A percentile compares a stretch with the other conserved stretches of the same genome.
Conservation (phyloP, 2,329 filamentous ascomycete genomes). For the Beauveria australis region DNA sequence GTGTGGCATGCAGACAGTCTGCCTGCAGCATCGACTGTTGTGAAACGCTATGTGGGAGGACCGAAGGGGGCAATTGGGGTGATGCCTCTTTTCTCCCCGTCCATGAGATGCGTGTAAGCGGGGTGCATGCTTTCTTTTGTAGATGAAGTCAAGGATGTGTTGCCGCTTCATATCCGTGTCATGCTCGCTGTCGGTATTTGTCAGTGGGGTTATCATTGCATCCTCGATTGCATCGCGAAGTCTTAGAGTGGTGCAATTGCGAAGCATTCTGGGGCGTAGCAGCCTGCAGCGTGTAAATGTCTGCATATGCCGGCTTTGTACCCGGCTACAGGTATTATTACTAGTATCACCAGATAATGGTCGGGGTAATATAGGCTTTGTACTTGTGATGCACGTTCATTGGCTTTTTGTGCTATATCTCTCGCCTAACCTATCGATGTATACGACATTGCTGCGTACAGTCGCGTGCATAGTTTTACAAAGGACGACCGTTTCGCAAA, state of each 20-base stretch:
- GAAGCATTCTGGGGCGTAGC: background rate
- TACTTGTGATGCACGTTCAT: too few species aligned
- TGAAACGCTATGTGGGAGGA: background rate
- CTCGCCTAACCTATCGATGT: too few species aligned
- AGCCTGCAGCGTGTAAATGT: background rate
- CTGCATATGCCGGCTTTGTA: background rate
- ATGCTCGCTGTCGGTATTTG: background rate
- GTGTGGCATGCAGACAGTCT: background rate
- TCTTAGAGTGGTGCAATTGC: background rate
- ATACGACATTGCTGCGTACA: too few species aligned
- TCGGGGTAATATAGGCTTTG: background rate
- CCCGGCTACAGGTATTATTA: too few species aligned
- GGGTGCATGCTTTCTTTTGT: background rate
- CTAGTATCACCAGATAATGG: background rate
- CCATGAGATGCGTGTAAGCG: background rate
- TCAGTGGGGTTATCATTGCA: background rate
- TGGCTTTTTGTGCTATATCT: too few species aligned
- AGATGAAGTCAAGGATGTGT: background rate
- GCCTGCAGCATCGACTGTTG: background rate
- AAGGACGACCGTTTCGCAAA: background rate
- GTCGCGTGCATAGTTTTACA: too few species aligned
- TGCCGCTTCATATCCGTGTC: background rate
- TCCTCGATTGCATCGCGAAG: background rate
- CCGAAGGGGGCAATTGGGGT: background rate
- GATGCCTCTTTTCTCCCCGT: constrained; percentile 5